Conservation (phyloP, 129 eudicot species). For the Cynara cardunculus region DNA sequence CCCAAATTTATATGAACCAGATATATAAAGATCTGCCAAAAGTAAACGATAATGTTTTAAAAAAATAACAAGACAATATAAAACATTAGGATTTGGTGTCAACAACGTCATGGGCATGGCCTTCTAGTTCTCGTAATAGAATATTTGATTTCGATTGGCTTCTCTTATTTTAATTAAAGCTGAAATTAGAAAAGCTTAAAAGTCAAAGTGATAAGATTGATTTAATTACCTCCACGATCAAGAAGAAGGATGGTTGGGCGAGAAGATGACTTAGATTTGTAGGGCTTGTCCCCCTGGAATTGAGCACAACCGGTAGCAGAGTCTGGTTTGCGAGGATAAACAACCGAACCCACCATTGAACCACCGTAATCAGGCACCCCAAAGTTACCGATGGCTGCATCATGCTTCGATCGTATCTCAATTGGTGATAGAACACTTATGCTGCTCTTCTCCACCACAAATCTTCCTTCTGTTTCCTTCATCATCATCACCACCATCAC, state of each 20-base stretch:
- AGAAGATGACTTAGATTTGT: slow-evolving; percentile 54
- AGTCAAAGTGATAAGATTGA: slow-evolving; percentile 15
- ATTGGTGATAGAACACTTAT: slow-evolving; percentile 60
- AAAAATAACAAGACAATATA: background rate
- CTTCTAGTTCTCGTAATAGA: background rate
- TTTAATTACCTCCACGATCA: slow-evolving; percentile 84
- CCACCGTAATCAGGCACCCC: slow-evolving; percentile 97
- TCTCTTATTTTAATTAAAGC: background rate
- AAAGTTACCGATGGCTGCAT: slow-evolving; percentile 87
- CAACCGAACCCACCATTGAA: slow-evolving; percentile 75
- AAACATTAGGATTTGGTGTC: background rate
- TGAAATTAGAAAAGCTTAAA: background rate
- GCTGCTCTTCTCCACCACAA: slow-evolving; percentile 89
- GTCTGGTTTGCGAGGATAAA: slow-evolving; percentile 42
- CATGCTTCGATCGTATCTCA: slow-evolving; percentile 52
- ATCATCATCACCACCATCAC: slow-evolving; percentile 1
- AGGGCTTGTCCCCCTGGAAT: slow-evolving; percentile 70
- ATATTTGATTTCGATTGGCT: background rate
- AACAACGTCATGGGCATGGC: background rate
- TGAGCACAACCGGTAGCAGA: slow-evolving; percentile 43
- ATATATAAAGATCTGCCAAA: background rate
- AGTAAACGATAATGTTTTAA: background rate
- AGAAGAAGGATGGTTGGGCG: slow-evolving; percentile 80
- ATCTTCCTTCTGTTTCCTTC: slow-evolving; percentile 43
- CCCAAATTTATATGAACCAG: background rate